Conservation (phyloP, 176 grass and related monocot species). For the Chrysopogon serrulatus region DNA sequence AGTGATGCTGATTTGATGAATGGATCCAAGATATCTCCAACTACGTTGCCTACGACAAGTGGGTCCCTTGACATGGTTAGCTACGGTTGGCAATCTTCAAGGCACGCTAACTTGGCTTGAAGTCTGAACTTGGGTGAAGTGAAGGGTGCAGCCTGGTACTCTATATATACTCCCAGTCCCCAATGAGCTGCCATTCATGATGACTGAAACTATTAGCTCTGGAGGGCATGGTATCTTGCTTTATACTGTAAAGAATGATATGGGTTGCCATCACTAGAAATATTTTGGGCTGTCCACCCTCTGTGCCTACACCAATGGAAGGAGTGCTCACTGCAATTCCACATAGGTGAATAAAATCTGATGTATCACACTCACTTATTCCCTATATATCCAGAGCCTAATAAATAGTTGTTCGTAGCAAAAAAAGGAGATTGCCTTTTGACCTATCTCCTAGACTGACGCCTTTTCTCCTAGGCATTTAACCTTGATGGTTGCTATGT, state of each 20-base stretch:
- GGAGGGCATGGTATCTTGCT: constrained; percentile 50
- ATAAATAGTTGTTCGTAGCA: constrained; percentile 40
- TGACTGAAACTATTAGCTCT: constrained; percentile 18
- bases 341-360: constrained; percentile 70
- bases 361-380: constrained; percentile 67
- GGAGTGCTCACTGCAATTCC: constrained; percentile 48
- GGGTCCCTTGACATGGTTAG: constrained; percentile 86
- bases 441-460: constrained; percentile 33
- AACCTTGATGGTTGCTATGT: constrained; percentile 18
- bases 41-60: constrained; percentile 80
- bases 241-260: constrained; percentile 43
- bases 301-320: constrained; percentile 46
- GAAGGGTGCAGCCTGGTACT: constrained; percentile 42
- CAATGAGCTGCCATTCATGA: constrained; percentile 32
- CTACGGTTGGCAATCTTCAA: constrained; percentile 12
- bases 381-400: constrained; percentile 66
- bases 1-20: constrained; percentile 75
- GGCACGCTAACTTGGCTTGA: constrained; percentile 38
- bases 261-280: constrained; percentile 58
- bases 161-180: constrained; percentile 70
- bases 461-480: constrained; percentile 1
- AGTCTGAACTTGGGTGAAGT: constrained; percentile 36
- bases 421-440: constrained; percentile 72
- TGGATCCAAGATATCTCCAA: constrained; percentile 86
- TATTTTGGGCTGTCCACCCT: constrained; percentile 49